Evolutionary conservation across 164 flowering plant genomes (phyloP), one percentile per base, ranked within the genome.

Genomic region (Brasenia schreberi): DNA sequence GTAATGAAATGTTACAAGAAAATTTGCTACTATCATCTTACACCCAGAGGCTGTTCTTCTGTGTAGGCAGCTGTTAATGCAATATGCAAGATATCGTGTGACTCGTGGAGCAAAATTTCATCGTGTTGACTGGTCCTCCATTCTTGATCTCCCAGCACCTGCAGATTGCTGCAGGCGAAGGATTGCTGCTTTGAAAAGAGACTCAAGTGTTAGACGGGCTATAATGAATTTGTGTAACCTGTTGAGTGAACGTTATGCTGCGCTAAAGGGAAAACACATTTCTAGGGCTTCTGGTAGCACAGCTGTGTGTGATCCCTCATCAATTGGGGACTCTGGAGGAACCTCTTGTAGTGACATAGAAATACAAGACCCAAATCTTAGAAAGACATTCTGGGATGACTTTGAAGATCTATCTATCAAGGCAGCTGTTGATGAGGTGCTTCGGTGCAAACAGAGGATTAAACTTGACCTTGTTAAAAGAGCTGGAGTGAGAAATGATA

Each of bases 71-170:
- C 71, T 94, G 82, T 76, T 94, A 64, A 86, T 84, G 62, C 87
- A 80, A 72, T 94, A 89, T 83, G 93, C 76, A 44, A 84, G 84
- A 76, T 69, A 82, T 69, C 94, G 95, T 68, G 93, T 88, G 43
- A 75, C 77, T 64, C 95, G 79, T 67, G 98, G 98, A 64, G 78
- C 88, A 64, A 82, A 74, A 64, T 77, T 72, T 72, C 74, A 82
- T 68, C 88, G 96, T 45, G 71, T 70, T 27, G 84, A 84, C 69
- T 94, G 98, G 98, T 65, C 68, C 64, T 77, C 83, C 27, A 67
- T 94, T 77, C 67, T 80, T 70, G 87, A 83, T 64, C 88, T 94
- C 68, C 97, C 97, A 58, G 97, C 92, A 42, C 84, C 86, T 74
- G 91, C 87, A 62, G 72, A 62, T 62, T 58, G 81, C 58, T 89